Evolutionary conservation across 352 stramenopile genomes (phyloP), one percentile per base, ranked within the genome.

Genomic region (Heterotrichella gracilis): DNA sequence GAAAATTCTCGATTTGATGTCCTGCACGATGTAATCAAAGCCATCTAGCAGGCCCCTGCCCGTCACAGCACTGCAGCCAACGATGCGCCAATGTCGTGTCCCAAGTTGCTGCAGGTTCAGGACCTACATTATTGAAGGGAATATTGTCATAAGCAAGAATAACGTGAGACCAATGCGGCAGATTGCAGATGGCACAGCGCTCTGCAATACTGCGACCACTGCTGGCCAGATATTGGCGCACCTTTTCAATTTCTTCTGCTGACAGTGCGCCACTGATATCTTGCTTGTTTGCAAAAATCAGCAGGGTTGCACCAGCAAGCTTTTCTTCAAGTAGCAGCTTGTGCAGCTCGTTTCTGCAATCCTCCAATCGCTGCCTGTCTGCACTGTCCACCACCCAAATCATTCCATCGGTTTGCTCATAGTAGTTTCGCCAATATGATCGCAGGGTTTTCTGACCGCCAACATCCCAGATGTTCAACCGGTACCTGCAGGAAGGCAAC

Each of bases 251-350:
- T 73, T 94, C 84, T 14, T 85, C 78, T 1, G 77, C 79, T 4
- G 79, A 79, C 4, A 97, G 75, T 22, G 90, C 87, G 0, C 89
- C 88, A 0, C 21, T 69, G 39, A 70, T 69, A 73, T 99, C 92
- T 75, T 97, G 89, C 74, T 99, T 99, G 81, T 99, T 98, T 24
- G 90, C 91, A 70, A 97, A 94, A 73, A 99, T 93, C 25, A 99
- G 78, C n/a, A 99, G 78, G 63, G 85, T 94, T 3, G 91, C 90
- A n/a, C 90, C 91, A 0, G 87, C 87, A 40, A 97, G 80, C 82
- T 96, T 96, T 80, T 96, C 75, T 64, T 71, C 23, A 32, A 84
- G 70, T 22, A 94, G 73, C 22, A 95, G 75, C 70, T 79, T 81
- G 39, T 81, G 75, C 25, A 95, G 82, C 74, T 95, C 85, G 22